phyloP scores from a whole-genome alignment of 176 grass and related monocot genomes.

The Raddia distichophylla region DNA sequence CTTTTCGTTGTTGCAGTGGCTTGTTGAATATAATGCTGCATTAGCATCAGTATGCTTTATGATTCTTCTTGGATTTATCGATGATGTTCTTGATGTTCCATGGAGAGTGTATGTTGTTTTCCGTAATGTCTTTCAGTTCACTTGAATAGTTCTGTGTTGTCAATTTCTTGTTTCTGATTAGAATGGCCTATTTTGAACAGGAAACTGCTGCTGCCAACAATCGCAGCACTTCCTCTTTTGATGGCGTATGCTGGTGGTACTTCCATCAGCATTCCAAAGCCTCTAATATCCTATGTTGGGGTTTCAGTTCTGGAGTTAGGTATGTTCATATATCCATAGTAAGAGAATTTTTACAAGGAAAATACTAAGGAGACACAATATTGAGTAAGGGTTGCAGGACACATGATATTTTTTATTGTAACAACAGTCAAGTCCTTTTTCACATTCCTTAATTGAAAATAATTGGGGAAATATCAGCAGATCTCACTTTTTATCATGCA shows the following conservation, averaged over 20 bases:
- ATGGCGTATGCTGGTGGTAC: slow-evolving; percentile 99
- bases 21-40: slow-evolving; percentile 98
- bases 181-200: slow-evolving; percentile 51
- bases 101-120: slow-evolving; percentile 96
- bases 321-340: slow-evolving; percentile 40
- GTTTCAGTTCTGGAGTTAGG: slow-evolving; percentile 87
- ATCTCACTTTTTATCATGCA: background rate
- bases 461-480: slow-evolving; percentile 6
- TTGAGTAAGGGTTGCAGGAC: background rate
- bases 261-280: slow-evolving; percentile 92
- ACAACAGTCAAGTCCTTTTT: background rate
- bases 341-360: background rate
- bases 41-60: slow-evolving; percentile 97
- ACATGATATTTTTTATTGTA: background rate
- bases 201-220: slow-evolving; percentile 82
- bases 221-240: slow-evolving; percentile 90
- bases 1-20: slow-evolving; percentile 72
- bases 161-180: slow-evolving; percentile 23
- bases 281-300: slow-evolving; percentile 79
- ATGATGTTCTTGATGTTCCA: slow-evolving; percentile 97
- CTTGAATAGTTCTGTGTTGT: background rate
- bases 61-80: slow-evolving; percentile 99
- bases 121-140: slow-evolving; percentile 25
- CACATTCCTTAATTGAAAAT: slow-evolving; percentile 19
- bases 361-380: slow-evolving; percentile 8